Base-by-base conservation (phyloP, 2,329 filamentous ascomycete species). In the Dactylonectria estremocensis region DNA sequence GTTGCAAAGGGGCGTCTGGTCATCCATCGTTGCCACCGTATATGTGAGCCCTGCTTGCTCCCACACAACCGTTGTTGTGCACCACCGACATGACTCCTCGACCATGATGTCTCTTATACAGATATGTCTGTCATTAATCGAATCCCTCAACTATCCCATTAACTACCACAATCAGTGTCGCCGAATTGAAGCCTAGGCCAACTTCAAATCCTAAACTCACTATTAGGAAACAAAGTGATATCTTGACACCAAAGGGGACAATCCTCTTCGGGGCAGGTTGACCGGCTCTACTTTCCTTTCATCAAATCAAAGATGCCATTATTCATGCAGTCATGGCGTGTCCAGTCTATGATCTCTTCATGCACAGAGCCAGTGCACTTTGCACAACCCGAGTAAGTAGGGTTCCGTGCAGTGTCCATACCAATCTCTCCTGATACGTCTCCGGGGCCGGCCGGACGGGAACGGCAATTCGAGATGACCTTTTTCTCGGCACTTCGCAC, bases 271-370 rank as follows among this genome's bases (percentile, higher is more conserved):
- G 48, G 37, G 61, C 33, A 48, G 58, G 35, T 18, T 49, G 57
- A 31, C 20, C 52, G 35, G 54, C 18, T 14, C 16, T 45, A 46
- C 28, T 18, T 37, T 49, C 45, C 24, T 28, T 9, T 40, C 35
- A 37, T 35, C 64, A 56, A 61, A 52, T 56, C 46, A 54, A 45
- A 37, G 7, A 35, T 61, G 46, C 28, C 37, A 9, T 16, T 52
- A 43, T 33, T 49, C 46, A 62, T 66, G 64, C 53, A 62, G n/a
- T 57, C 33, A 61, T 66, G 63, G 57, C 57, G 63, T 66, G 59
- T 61, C 35, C 13, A 46, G 31, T 28, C 14, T 46, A 24, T 16
- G 24, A n/a, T 33, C 35, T 24, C 14, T 52, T 66, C 37, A 54
- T 31, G 18, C 33, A 22, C 56, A 50, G 35, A 18, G 28, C 20